These are phyloP conservation scores for Trichoderma sp. DNA, from an alignment of 2,329 filamentous ascomycete genomes.

Conservation along the genomic window DNA sequence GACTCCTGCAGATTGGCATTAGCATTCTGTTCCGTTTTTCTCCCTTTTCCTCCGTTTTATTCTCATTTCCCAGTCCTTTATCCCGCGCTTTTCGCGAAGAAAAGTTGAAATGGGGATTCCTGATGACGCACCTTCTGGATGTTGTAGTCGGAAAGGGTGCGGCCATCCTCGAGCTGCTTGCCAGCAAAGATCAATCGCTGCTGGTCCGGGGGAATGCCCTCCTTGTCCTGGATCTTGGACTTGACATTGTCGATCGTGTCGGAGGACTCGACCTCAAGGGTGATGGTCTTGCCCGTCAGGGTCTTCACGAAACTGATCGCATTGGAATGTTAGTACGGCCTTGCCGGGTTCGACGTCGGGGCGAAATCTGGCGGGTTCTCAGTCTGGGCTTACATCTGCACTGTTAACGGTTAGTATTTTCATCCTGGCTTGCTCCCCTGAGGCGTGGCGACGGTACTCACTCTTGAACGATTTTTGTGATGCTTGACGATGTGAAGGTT, in stretches of 20 bases:
- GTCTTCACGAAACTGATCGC: constrained; percentile 93
- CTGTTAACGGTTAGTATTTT: constrained; percentile 55
- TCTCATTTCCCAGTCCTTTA: neutral
- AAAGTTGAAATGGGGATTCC: neutral
- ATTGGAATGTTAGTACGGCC: constrained; percentile 32
- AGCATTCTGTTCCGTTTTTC: constrained; percentile 25
- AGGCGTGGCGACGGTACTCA: constrained; percentile 41
- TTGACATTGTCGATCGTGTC: constrained; percentile 99
- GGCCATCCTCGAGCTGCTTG: constrained; percentile 98
- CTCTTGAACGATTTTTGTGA: constrained; percentile 57
- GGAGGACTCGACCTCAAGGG: constrained; percentile 97
- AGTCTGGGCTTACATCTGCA: constrained; percentile 76
- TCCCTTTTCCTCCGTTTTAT: neutral
- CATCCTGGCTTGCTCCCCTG: neutral
- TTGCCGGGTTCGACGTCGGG: constrained; percentile 26
- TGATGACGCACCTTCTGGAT: constrained; percentile 82
- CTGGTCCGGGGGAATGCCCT: constrained; percentile 96
- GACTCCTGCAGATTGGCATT: constrained; percentile 66
- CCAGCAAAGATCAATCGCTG: constrained; percentile 98
- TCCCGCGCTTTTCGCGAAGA: neutral
- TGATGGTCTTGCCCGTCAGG: constrained; percentile 99
- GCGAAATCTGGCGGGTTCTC: constrained; percentile 14
- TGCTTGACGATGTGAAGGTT: constrained; percentile 44
- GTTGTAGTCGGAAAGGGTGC: constrained; percentile 97
- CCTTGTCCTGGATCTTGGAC: constrained; percentile 99